phyloP scores from a whole-genome alignment of 768 basidiomycete genomes.

The Candolleomyces eurysporus region DNA sequence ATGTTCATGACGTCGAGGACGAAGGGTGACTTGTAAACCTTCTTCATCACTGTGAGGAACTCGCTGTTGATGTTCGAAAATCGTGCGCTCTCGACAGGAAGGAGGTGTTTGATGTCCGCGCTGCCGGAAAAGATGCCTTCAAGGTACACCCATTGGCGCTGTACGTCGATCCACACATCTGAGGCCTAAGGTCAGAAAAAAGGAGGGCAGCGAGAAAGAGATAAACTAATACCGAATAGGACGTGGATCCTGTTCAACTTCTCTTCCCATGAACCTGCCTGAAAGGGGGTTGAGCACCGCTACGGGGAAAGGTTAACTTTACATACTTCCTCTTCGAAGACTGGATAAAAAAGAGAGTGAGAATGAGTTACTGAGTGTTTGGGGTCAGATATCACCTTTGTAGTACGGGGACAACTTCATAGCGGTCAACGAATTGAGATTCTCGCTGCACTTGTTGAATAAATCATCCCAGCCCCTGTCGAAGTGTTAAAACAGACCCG shows the following conservation, averaged over 20 bases:
- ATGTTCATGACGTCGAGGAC: conserved; percentile 97
- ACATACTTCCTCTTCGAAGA: conserved; percentile 85
- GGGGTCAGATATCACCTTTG: conserved; percentile 56
- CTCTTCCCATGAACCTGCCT: conserved; percentile 94
- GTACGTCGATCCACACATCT: conserved; percentile 99
- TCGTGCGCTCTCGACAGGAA: conserved; percentile 95
- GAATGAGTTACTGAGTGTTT: not conserved
- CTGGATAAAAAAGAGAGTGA: conserved; percentile 31
- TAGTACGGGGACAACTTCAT: conserved; percentile 99
- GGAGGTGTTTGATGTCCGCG: conserved; percentile 98
- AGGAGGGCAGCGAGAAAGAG: not conserved
- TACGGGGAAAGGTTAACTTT: not conserved
- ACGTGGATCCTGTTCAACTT: conserved; percentile 96
- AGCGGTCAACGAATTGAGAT: conserved; percentile 90
- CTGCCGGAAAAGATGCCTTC: conserved; percentile 99
- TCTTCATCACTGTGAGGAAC: conserved; percentile 98
- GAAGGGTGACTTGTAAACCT: conserved; percentile 98
- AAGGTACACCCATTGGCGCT: conserved; percentile 99
- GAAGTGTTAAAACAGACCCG: conserved; percentile 6
- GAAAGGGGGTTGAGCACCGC: conserved; percentile 9
- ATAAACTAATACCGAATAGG: conserved; percentile 70
- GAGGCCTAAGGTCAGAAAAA: conserved; percentile 9
- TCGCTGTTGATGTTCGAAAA: conserved; percentile 99
- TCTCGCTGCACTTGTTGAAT: conserved; percentile 96
- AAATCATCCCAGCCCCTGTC: conserved; percentile 93